These are phyloP conservation scores for Mycothermus thermophilus DNA, from an alignment of 495 filamentous ascomycete genomes.

Conservation along the genomic window DNA sequence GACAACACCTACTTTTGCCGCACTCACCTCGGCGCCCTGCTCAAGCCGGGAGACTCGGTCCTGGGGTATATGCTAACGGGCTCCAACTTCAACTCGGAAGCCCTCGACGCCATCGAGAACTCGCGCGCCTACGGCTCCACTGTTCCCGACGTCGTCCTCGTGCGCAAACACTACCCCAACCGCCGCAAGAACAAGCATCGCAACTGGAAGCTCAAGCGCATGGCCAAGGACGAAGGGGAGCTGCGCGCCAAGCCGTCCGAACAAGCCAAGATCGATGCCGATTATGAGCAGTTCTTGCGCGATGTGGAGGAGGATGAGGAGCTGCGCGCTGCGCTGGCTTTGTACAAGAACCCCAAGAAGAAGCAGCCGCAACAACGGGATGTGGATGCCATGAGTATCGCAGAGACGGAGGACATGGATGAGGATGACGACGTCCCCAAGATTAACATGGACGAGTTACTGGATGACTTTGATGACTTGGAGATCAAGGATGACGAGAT, in stretches of 20 bases:
- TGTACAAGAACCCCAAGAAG: constrained; percentile 58
- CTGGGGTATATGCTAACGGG: constrained; percentile 82
- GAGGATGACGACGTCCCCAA: constrained; percentile 58
- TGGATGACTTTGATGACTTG: constrained; percentile 82
- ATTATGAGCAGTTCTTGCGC: constrained; percentile 93
- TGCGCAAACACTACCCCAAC: constrained; percentile 90
- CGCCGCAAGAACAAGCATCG: constrained; percentile 69
- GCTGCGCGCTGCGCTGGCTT: constrained; percentile 60
- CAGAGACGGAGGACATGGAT: constrained; percentile 53
- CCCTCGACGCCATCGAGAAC: constrained; percentile 66
- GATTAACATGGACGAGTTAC: constrained; percentile 69
- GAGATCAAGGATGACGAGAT: constrained; percentile 41
- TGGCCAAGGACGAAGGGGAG: constrained; percentile 76
- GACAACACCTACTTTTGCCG: constrained; percentile 72
- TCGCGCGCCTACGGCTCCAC: constrained; percentile 53
- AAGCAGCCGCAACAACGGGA: constrained; percentile 18
- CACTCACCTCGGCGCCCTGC: constrained; percentile 76
- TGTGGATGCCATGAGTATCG: constrained; percentile 43
- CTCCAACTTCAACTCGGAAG: constrained; percentile 77
- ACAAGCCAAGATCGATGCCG: constrained; percentile 67
- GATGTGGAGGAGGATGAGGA: constrained; percentile 95
- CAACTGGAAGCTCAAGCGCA: constrained; percentile 87
- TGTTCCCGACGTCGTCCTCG: constrained; percentile 83
- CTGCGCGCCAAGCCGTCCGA: constrained; percentile 67
- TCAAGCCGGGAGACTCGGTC: constrained; percentile 82